A percentile compares a stretch with the other conserved stretches of the same genome.
These are phyloP conservation scores for Scalesia atractyloides DNA, from an alignment of 129 eudicot species.

Conservation along the genomic window DNA sequence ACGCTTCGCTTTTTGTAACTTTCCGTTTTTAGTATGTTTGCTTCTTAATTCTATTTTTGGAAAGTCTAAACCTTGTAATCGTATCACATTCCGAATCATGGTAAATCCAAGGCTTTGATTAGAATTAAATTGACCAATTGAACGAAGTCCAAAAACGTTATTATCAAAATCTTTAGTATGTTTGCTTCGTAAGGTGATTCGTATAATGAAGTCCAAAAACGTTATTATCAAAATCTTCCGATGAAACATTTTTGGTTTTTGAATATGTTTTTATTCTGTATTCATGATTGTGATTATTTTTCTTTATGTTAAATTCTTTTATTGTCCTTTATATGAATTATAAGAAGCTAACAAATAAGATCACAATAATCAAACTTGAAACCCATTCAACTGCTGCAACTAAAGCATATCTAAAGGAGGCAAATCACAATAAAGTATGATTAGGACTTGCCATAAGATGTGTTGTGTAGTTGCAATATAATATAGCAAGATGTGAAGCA, in stretches of 20 bases:
- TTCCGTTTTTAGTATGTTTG: too few species aligned
- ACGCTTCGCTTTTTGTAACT: too few species aligned
- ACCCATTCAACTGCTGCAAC: background rate
- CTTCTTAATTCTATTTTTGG: too few species aligned
- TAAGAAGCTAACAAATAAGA: background rate
- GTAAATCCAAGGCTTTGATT: too few species aligned
- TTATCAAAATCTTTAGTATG: slow-evolving; percentile 3
- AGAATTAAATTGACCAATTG: too few species aligned
- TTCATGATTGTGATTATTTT: background rate
- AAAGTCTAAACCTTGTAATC: too few species aligned
- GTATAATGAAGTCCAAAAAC: too few species aligned
- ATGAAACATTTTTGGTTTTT: background rate
- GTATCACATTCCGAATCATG: too few species aligned
- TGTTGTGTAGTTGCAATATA: slow-evolving; percentile 22
- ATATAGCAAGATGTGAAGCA: slow-evolving; percentile 22
- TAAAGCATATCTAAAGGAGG: background rate
- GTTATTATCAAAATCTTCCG: background rate
- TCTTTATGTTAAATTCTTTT: background rate
- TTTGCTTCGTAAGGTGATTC: too few species aligned
- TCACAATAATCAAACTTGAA: background rate
- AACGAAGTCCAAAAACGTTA: too few species aligned
- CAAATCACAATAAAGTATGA: slow-evolving; percentile 18
- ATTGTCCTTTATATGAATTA: background rate
- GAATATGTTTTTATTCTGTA: background rate
- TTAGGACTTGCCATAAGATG: slow-evolving; percentile 30